These are phyloP conservation scores for Jatropha multifida DNA, from an alignment of 441 rosid genomes.

Conservation along the genomic window DNA sequence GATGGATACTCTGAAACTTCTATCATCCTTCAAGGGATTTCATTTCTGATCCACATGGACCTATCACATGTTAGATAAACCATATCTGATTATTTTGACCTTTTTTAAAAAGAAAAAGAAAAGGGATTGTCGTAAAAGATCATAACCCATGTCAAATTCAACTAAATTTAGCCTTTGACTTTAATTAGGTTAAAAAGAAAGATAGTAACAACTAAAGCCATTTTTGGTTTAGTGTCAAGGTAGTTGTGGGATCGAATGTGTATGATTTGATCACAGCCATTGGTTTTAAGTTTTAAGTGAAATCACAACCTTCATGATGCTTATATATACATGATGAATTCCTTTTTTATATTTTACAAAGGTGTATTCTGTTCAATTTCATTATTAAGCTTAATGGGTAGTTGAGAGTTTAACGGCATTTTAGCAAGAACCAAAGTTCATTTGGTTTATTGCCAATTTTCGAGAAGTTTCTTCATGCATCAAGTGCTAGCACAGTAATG, in stretches of 20 bases:
- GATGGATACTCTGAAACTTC: neutral
- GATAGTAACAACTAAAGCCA: neutral
- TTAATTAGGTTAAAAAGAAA: too few species aligned
- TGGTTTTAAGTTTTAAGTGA: neutral
- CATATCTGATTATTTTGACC: conserved; percentile 12
- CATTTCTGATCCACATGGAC: conserved; percentile 1
- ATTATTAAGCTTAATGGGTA: conserved; percentile 5
- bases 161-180: too few species aligned
- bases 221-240: neutral
- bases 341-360: too few species aligned
- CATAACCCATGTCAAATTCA: too few species aligned
- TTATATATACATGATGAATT: too few species aligned
- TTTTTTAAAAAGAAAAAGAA: neutral
- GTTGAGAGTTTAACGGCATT: conserved; percentile 16
- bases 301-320: neutral
- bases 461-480: neutral
- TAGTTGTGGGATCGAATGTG: too few species aligned
- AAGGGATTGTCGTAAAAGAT: too few species aligned
- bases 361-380: neutral
- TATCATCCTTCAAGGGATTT: neutral
- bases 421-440: neutral
- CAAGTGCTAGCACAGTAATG: too few species aligned
- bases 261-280: neutral
- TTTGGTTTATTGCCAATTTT: too few species aligned
- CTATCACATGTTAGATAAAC: conserved; percentile 25